A percentile compares a stretch with the other conserved stretches of the same genome.
These are phyloP conservation scores for Hevea brasiliensis DNA, from an alignment of 345 rosid genomes.

Conservation along the genomic window DNA sequence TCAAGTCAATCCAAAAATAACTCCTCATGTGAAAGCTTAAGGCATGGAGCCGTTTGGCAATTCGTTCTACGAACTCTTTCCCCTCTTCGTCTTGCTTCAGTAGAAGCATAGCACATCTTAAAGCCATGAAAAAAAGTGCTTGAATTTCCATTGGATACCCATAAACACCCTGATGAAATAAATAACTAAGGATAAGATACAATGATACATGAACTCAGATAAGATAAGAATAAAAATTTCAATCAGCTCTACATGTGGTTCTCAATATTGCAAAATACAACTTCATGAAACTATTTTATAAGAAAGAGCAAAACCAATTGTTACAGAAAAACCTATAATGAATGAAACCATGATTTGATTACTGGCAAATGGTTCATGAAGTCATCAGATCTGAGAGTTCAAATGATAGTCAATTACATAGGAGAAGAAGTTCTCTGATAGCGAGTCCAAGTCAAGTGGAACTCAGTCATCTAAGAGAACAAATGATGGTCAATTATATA, in stretches of 20 bases:
- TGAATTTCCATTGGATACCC: constrained; percentile 97
- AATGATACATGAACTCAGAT: constrained; percentile 8
- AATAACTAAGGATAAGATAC: no score
- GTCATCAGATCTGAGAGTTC: not conserved
- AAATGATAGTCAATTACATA: not conserved
- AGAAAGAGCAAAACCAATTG: no score
- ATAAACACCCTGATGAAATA: constrained; percentile 68
- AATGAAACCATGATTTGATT: not conserved
- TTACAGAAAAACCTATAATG: no score
- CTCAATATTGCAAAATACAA: not conserved
- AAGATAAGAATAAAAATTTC: not conserved
- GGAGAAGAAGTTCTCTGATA: not conserved
- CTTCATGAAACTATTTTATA: not conserved
- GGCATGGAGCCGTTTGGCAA: constrained; percentile 88
- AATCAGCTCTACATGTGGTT: not conserved
- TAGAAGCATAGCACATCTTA: constrained; percentile 76
- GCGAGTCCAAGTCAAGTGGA: not conserved
- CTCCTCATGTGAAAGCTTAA: constrained; percentile 88
- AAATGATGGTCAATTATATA: no score
- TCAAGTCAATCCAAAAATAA: constrained; percentile 90
- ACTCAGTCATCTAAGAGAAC: no score
- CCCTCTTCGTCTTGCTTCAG: constrained; percentile 89
- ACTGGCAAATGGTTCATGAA: not conserved
- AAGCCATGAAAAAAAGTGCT: constrained; percentile 90
- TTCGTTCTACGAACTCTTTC: constrained; percentile 82